These are phyloP conservation scores for Talaromyces atroroseus DNA, from an alignment of 2,329 filamentous ascomycete genomes.

Conservation along the genomic window DNA sequence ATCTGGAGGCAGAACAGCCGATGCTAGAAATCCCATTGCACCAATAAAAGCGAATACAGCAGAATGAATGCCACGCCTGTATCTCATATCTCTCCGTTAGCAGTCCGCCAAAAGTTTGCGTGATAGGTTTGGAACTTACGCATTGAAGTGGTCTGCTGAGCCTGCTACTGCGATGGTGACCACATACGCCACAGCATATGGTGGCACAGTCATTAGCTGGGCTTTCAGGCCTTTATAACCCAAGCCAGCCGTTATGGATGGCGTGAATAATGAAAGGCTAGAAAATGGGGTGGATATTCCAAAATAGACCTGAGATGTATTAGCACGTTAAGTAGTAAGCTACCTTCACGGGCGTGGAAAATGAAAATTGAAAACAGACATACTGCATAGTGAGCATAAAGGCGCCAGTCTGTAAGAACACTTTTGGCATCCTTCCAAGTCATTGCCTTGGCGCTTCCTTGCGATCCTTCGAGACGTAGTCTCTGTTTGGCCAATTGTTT, in stretches of 20 bases:
- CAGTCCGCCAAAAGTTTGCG: not conserved
- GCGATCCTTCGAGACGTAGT: slow-evolving; percentile 15
- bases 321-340: not conserved
- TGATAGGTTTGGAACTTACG: slow-evolving; percentile 17
- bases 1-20: slow-evolving; percentile 57
- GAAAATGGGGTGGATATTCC: slow-evolving; percentile 53
- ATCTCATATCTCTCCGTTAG: not conserved
- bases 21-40: slow-evolving; percentile 55
- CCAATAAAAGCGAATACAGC: slow-evolving; percentile 48
- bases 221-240: slow-evolving; percentile 53
- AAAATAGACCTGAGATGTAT: slow-evolving; percentile 41
- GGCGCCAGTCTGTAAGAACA: slow-evolving; percentile 16
- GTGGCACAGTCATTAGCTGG: slow-evolving; percentile 63
- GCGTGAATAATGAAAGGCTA: slow-evolving; percentile 56
- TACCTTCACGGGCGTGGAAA: not conserved
- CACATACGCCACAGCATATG: slow-evolving; percentile 57
- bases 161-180: slow-evolving; percentile 49
- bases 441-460: slow-evolving; percentile 15
- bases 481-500: slow-evolving; percentile 13
- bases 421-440: slow-evolving; percentile 17
- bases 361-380: slow-evolving; percentile 11
- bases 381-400: slow-evolving; percentile 44
- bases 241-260: slow-evolving; percentile 58
- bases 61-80: slow-evolving; percentile 47
- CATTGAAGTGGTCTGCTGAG: slow-evolving; percentile 53